These are phyloP conservation scores for Tolypocladium pustulatum DNA, from an alignment of 2,329 filamentous ascomycete genomes.

Conservation along the genomic window DNA sequence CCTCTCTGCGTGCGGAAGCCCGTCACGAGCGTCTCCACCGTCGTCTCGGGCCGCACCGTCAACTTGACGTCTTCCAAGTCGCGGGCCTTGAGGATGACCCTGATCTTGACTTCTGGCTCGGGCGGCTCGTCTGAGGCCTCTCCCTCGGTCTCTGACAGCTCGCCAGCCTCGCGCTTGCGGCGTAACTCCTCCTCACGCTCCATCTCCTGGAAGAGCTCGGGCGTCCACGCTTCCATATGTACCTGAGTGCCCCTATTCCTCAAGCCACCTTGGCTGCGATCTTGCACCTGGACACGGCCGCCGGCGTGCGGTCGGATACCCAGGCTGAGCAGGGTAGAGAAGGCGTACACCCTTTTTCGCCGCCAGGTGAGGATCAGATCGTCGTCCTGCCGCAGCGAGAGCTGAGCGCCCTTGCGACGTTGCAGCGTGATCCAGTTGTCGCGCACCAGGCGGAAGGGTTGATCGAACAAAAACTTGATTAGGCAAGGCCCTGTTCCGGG, in stretches of 20 bases:
- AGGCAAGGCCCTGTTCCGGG: constrained; percentile 44
- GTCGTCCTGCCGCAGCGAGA: constrained; percentile 31
- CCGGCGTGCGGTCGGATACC: constrained; percentile 39
- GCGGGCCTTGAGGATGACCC: constrained; percentile 43
- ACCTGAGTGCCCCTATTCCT: constrained; percentile 43
- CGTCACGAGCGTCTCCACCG: constrained; percentile 49
- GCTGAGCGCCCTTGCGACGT: constrained; percentile 23
- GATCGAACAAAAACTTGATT: constrained; percentile 55
- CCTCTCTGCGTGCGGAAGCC: constrained; percentile 47
- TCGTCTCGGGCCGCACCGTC: constrained; percentile 42
- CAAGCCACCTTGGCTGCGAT: constrained; percentile 30
- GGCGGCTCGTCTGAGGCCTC: constrained; percentile 12
- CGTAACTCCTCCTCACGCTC: constrained; percentile 37
- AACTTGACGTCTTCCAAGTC: constrained; percentile 39
- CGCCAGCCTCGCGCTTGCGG: constrained; percentile 30
- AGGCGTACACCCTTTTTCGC: constrained; percentile 59
- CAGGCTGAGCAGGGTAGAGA: constrained; percentile 61
- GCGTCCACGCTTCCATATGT: constrained; percentile 70
- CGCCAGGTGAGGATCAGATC: constrained; percentile 73
- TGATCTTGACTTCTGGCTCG: constrained; percentile 27
- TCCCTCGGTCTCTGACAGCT: constrained; percentile 22
- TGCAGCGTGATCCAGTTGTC: constrained; percentile 60
- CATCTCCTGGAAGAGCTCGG: constrained; percentile 44
- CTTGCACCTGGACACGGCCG: constrained; percentile 30
- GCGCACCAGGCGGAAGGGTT: constrained; percentile 56